Conservation (phyloP, 2,329 filamentous ascomycete genomes). For the Coleophoma cylindrospora region DNA sequence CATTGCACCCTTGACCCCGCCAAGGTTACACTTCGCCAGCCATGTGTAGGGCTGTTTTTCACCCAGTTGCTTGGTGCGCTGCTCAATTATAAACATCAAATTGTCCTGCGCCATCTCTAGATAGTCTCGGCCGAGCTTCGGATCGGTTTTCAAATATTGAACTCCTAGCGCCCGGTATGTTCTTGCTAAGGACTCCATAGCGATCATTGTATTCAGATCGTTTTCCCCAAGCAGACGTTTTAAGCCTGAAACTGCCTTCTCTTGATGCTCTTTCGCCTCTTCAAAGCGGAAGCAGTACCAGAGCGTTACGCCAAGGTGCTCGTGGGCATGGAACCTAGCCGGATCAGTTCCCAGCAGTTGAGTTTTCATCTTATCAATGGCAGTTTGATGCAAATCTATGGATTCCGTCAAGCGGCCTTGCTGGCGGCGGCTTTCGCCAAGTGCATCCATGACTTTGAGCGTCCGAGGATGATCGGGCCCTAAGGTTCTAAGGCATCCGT, state of each 20-base stretch:
- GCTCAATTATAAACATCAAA: too few species aligned
- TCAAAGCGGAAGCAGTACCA: conserved; percentile 9
- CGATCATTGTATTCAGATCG: too few species aligned
- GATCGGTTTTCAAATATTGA: too few species aligned
- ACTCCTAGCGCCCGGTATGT: too few species aligned
- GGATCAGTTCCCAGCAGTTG: conserved; percentile 4
- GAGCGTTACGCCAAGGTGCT: conserved; percentile 4
- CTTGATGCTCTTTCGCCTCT: conserved; percentile 10
- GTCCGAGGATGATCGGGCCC: conserved; percentile 21
- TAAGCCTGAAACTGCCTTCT: background rate
- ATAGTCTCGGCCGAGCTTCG: too few species aligned
- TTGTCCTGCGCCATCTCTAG: too few species aligned
- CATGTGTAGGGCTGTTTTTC: too few species aligned
- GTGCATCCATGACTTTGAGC: conserved; percentile 19
- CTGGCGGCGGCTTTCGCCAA: conserved; percentile 13
- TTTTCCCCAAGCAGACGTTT: background rate
- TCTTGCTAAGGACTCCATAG: too few species aligned
- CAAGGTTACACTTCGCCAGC: too few species aligned
- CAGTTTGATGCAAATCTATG: conserved; percentile 12
- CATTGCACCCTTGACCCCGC: too few species aligned
- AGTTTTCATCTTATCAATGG: conserved; percentile 13
- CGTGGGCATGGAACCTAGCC: conserved; percentile 2
- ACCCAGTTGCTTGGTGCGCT: too few species aligned
- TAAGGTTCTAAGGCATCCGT: conserved; percentile 13
- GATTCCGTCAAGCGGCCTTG: conserved; percentile 21